Evolutionary conservation across 2,329 filamentous ascomycete genomes (phyloP), one percentile per base, ranked within the genome.

Genomic region (Fusarium coicis): DNA sequence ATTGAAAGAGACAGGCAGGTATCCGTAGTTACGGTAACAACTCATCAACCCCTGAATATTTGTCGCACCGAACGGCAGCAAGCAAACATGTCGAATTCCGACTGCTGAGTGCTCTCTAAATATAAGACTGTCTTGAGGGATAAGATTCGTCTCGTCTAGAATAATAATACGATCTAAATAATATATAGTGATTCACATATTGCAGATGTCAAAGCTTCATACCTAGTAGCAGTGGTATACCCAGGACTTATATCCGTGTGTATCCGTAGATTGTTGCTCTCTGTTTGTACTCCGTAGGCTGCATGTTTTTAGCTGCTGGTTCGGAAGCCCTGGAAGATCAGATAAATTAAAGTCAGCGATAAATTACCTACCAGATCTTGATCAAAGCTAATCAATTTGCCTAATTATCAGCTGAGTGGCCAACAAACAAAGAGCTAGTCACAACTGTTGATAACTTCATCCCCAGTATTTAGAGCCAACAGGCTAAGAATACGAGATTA

Each of bases 331-430:
- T 37, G 56, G 15, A 43, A 21, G 46, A 61, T 71, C 43, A 36
- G 40, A 66, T 55, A 36, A 44, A 44, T 46, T 60, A 47, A 46
- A 55, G 58, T 73, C 34, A 42, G 44, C 32, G 56, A 50, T 71
- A 63, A 39, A 71, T 74, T 68, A 70, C 66, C 26, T 53, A 61
- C 28, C 19, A 30, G 23, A 72, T 69, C 68, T 69, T 37, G 28
- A 39, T 52, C 30, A 28, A 68, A 59, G 53, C 59, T 72, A 69
- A 66, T 64, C 49, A 52, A 39, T 56, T 39, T 52, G 44, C 50
- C 52, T 64, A 42, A 34, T 62, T 46, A 21, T 21, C 26, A 28
- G 46, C 36, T 30, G 23, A 56, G 19, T 34, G 5, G 9, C 16
- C 28, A 43, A 32, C 16, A 21, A 55, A 19, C 8, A 52, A 52